Evolutionary conservation across 2,329 filamentous ascomycete species (phyloP).

Genomic region (Beauveria medogensis): DNA sequence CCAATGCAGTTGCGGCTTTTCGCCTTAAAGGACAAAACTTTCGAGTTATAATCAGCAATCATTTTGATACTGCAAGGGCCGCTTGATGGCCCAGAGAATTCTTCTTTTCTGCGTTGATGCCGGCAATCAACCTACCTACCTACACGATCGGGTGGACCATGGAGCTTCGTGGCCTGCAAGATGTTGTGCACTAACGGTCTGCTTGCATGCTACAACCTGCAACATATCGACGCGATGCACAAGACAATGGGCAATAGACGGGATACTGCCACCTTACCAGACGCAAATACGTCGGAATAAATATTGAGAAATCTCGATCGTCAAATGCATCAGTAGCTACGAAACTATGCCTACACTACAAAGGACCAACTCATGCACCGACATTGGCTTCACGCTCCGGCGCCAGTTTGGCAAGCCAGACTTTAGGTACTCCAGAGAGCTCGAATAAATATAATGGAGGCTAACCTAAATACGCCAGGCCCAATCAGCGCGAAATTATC

Average conservation of each 20-base stretch:
- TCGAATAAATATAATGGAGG: background rate
- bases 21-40: background rate
- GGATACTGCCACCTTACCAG: background rate
- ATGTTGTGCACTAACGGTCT: background rate
- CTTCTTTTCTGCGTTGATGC: background rate
- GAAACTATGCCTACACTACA: slow-evolving; percentile 33
- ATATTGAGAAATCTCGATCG: background rate
- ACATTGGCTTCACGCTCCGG: slow-evolving; percentile 67
- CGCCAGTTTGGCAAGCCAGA: slow-evolving; percentile 63
- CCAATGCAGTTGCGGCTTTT: background rate
- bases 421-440: slow-evolving; percentile 51
- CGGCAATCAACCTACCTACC: background rate
- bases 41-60: background rate
- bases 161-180: background rate
- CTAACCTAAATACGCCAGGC: slow-evolving; percentile 38
- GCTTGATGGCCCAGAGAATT: no score
- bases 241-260: background rate
- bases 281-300: background rate
- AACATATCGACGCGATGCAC: background rate
- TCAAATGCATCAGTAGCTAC: background rate
- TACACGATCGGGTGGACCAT: background rate
- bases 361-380: slow-evolving; percentile 43
- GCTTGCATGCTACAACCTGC: background rate
- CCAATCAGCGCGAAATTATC: slow-evolving; percentile 82
- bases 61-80: no score